These are phyloP conservation scores for Escallonia herrerae DNA, from an alignment of 129 eudicot genomes.

Conservation along the genomic window DNA sequence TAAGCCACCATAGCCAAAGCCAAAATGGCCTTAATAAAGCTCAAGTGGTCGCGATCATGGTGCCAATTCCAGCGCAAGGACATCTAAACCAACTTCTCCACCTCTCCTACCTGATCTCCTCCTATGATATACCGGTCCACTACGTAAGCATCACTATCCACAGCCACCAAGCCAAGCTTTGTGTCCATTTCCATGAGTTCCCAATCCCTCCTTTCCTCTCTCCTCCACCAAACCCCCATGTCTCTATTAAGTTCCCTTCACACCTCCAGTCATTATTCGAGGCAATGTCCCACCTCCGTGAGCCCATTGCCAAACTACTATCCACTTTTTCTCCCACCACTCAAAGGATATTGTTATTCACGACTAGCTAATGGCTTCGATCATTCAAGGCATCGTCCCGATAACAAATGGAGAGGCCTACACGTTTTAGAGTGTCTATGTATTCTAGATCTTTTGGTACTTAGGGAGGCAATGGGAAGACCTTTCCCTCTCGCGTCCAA, in stretches of 20 bases:
- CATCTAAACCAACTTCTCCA: conserved; percentile 83
- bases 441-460: conserved; percentile 7
- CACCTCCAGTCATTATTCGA: conserved; percentile 43
- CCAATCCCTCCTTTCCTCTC: conserved; percentile 32
- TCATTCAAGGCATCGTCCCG: conserved; percentile 29
- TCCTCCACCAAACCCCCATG: conserved; percentile 43
- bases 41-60: conserved; percentile 54
- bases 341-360: conserved; percentile 27
- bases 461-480: conserved; percentile 14
- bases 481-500: conserved; percentile 15
- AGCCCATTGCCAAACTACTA: conserved; percentile 12
- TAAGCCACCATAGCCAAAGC: too few species aligned
- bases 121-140: conserved; percentile 56
- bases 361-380: conserved; percentile 35
- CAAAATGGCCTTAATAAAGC: neutral
- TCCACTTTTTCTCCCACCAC: conserved; percentile 12
- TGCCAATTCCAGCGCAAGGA: conserved; percentile 74
- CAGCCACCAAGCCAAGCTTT: conserved; percentile 8
- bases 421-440: conserved; percentile 14
- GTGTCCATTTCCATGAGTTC: conserved; percentile 59
- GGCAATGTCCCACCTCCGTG: conserved; percentile 36
- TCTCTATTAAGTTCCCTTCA: conserved; percentile 34
- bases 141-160: conserved; percentile 45
- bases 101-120: conserved; percentile 59
- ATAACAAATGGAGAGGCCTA: conserved; percentile 47